A percentile compares a stretch with the other conserved stretches of the same genome.
Conservation (phyloP, 768 basidiomycete species). For the Phanerochaete sordida region DNA sequence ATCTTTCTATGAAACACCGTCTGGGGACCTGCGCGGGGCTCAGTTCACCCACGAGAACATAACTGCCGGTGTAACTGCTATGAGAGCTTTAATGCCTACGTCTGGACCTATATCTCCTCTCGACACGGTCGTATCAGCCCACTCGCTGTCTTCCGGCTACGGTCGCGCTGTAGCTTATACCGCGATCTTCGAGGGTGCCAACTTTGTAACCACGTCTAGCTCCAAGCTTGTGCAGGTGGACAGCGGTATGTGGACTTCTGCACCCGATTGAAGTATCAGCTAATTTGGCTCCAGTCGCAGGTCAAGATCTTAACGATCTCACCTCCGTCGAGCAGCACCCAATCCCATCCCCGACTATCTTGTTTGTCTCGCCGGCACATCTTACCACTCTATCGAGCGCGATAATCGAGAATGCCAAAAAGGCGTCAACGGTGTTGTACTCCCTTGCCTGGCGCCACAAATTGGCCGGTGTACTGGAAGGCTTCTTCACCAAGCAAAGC, state of each 20-base stretch:
- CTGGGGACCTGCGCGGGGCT: constrained; percentile 54
- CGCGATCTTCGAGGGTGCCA: constrained; percentile 70
- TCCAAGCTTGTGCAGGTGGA: constrained; percentile 46
- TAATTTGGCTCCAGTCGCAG: neutral
- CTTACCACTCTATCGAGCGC: constrained; percentile 48
- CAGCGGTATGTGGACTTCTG: constrained; percentile 31
- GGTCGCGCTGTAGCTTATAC: constrained; percentile 80
- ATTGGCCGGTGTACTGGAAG: constrained; percentile 59
- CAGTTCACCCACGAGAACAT: constrained; percentile 81
- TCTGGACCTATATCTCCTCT: constrained; percentile 62
- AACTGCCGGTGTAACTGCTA: constrained; percentile 84
- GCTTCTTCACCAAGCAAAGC: constrained; percentile 73
- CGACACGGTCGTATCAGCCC: constrained; percentile 76
- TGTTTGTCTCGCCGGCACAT: constrained; percentile 71
- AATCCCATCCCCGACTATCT: constrained; percentile 71
- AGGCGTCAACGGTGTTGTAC: constrained; percentile 46
- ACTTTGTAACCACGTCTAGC: constrained; percentile 64
- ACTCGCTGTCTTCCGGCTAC: constrained; percentile 70
- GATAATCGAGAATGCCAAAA: constrained; percentile 53
- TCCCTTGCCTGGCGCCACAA: constrained; percentile 79
- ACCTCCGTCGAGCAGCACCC: constrained; percentile 45
- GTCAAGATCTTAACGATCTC: constrained; percentile 44
- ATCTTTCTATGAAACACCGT: constrained; percentile 53
- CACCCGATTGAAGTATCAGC: neutral
- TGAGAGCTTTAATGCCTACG: constrained; percentile 71